Base-by-base conservation (phyloP, 75 land plant genomes). In the Picea glauca region DNA sequence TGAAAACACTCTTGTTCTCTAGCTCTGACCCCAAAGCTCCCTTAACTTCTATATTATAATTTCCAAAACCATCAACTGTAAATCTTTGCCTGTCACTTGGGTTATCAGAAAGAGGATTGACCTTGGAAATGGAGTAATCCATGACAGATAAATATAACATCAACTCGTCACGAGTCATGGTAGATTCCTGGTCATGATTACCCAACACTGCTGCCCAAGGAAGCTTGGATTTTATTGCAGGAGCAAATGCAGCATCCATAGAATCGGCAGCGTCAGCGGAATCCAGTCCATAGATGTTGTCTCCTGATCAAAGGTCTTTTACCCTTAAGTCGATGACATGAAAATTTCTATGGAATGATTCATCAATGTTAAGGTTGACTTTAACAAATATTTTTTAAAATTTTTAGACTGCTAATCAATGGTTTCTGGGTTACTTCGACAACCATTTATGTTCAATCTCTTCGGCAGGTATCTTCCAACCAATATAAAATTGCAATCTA, bases 131-230 rank as follows among this genome's bases (percentile, higher is more conserved):
- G n/a, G 99, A 90, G 79, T 91, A 90, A 74, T 96, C 93, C 98
- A 96, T 91, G 7, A 85, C 76, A 23, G 94, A 86, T 3, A 81
- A 84, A 35, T 88, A 81, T 46, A 75, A 84, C 94, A 86, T 90
- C 79, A 85, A 60, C 60, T 91, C 91, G 72, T 79, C 80, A 58
- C 99, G 90, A 14, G 79, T 78, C 83, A 96, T 86, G 5, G 90
- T 91, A 14, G 98, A 92, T 79, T 96, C 98, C 60, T 94, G 98
- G 75, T 96, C 99, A 78, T 96, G 99, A 83, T 96, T 96, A 11
- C 99, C 99, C 63, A 96, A 65, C 72, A 96, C 78, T 40, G 99
- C 98, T 68, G 98, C 99, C 98, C 98, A 96, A 4, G 99, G 95
- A 63, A 93, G 72, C 76, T 81, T 79, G 64, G 90, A 86, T 70